Evolutionary conservation across 2,329 filamentous ascomycete genomes (phyloP), one percentile per base, ranked within the genome.

Genomic region (Penicillium sp.): DNA sequence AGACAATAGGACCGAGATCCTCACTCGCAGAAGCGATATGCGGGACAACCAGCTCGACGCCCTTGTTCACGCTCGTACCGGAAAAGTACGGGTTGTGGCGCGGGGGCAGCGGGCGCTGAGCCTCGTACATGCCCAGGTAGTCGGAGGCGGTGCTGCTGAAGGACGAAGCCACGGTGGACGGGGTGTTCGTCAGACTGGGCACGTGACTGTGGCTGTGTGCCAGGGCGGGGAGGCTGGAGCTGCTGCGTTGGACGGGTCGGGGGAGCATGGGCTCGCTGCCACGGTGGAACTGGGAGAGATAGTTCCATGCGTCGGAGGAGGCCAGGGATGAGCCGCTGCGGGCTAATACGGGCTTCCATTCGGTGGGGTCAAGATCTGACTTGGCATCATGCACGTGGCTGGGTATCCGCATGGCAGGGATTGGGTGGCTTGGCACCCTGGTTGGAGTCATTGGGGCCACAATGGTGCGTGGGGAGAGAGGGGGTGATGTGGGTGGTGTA

Each of bases 321-420:
- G 62, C 59, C 48, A 63, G 53, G 7, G 60, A 52, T 17, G 56
- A 53, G 42, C 47, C 50, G 37, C 43, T 43, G 35, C 45, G 38
- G 19, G 4, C 52, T 72, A 71, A 66, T 61, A 72, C 68, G 21
- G 72, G 72, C 64, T 75, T 75, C 73, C 73, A 75, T 65, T 75
- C 72, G 43, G 71, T 72, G 45, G 72, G 72, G 61, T 75, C 72
- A 53, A 72, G 69, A 73, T 75, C 72, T 56, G 70, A 61, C 46
- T 65, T 69, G 64, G 57, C 58, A 42, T 68, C 61, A 53, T 72
- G 67, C 39, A 62, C 42, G 51, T 68, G 61, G 51, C 58, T 48
- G 39, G 68, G 65, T 73, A 74, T 74, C 64, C 69, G 63, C 56
- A 61, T 54, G 45, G 57, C 29, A 8, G 60, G 57, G 42, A 41